A percentile compares a stretch with the other conserved stretches of the same genome.
These are phyloP conservation scores for Waltiozyma sp. DNA, from an alignment of 1,139 yeast genomes.

Conservation along the genomic window DNA sequence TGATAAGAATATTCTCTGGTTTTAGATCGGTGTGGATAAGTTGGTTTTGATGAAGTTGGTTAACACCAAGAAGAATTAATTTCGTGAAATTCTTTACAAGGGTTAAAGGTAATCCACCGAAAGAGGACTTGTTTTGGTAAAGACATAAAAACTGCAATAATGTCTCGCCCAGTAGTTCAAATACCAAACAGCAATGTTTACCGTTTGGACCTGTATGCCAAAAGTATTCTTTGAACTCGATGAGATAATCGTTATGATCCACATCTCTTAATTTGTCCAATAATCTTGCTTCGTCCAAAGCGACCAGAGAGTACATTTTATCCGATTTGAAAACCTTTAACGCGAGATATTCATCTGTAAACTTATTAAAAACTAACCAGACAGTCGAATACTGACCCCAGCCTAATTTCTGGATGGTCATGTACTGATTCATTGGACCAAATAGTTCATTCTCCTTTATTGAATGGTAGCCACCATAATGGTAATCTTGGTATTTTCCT, in stretches of 20 bases:
- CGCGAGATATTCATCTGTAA: conserved; percentile 56
- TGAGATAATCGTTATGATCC: conserved; percentile 44
- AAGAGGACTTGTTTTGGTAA: conserved; percentile 24
- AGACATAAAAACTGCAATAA: conserved; percentile 59
- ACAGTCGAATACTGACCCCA: conserved; percentile 93
- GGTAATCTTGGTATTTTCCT: conserved; percentile 64
- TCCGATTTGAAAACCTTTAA: conserved; percentile 72
- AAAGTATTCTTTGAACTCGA: conserved; percentile 62
- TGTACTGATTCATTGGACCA: conserved; percentile 50
- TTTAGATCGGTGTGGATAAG: conserved; percentile 84
- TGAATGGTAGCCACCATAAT: conserved; percentile 82
- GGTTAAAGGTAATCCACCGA: conserved; percentile 61
- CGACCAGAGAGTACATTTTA: conserved; percentile 67
- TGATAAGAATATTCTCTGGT: conserved; percentile 81
- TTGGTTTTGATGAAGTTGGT: conserved; percentile 62
- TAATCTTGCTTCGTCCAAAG: conserved; percentile 58
- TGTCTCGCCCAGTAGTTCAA: conserved; percentile 81
- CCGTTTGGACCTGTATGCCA: conserved; percentile 77
- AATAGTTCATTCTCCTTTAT: conserved; percentile 61
- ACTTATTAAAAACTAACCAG: conserved; percentile 66
- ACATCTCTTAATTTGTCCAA: conserved; percentile 33
- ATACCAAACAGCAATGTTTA: conserved; percentile 77
- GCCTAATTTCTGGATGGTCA: conserved; percentile 67
- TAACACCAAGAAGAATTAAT: conserved; percentile 66
- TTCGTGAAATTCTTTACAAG: conserved; percentile 74